phyloP scores from a whole-genome alignment of 2,329 filamentous ascomycete genomes.

The Colletotrichum chlorophyti region DNA sequence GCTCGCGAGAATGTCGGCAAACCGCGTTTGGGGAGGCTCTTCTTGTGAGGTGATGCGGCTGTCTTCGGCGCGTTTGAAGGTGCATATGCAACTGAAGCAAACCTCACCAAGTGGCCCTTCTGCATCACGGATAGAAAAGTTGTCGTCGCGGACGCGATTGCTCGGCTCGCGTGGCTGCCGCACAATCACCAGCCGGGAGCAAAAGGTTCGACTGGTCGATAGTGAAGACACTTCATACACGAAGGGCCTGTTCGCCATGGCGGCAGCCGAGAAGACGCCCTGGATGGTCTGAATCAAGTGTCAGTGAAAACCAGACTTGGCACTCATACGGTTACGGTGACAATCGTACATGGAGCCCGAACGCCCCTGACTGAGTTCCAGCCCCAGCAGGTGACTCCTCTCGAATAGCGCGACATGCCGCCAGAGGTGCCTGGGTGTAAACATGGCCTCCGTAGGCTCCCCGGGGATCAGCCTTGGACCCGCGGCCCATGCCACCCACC shows the following conservation, averaged over 20 bases:
- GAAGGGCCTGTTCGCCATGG: conserved; percentile 56
- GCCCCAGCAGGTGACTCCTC: conserved; percentile 30
- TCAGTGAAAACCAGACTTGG: background rate
- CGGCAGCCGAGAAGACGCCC: conserved; percentile 60
- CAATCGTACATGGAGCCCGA: conserved; percentile 47
- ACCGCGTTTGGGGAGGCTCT: conserved; percentile 49
- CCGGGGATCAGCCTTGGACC: conserved; percentile 18
- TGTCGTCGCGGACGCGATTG: conserved; percentile 1
- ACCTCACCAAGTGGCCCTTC: conserved; percentile 46
- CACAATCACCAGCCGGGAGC: conserved; percentile 55
- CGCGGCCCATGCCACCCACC: conserved; percentile 13
- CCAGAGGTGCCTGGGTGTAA: conserved; percentile 44
- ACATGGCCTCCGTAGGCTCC: conserved; percentile 46
- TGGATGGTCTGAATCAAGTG: conserved; percentile 54
- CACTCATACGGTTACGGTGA: no score
- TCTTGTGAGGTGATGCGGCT: conserved; percentile 48
- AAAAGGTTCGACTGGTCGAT: conserved; percentile 53
- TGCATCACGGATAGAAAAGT: conserved; percentile 41
- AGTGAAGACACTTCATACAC: conserved; percentile 56
- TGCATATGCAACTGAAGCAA: conserved; percentile 58
- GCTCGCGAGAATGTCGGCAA: conserved; percentile 45
- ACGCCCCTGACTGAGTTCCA: conserved; percentile 24
- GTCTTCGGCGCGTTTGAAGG: conserved; percentile 53
- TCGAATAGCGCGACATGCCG: conserved; percentile 37
- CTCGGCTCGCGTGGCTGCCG: conserved; percentile 35